These are phyloP conservation scores for Panellus pusillus DNA, from an alignment of 768 basidiomycete species.

Conservation along the genomic window DNA sequence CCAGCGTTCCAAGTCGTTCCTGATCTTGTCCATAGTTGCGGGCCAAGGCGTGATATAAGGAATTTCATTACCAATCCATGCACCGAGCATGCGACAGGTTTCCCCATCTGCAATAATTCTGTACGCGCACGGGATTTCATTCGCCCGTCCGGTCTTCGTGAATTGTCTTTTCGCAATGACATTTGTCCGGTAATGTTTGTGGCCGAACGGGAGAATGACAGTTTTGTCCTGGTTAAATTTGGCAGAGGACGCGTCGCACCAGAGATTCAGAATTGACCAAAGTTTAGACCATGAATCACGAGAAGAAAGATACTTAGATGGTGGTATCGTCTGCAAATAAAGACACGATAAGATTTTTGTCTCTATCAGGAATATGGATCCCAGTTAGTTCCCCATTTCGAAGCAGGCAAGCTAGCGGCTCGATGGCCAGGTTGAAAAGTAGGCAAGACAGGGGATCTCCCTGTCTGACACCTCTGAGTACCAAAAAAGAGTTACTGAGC, in stretches of 20 bases:
- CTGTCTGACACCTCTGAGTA: conserved; percentile 26
- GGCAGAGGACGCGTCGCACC: conserved; percentile 40
- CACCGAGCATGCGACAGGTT: neutral
- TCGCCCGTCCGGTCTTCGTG: no score
- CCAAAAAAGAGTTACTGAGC: conserved; percentile 18
- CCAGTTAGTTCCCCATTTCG: conserved; percentile 30
- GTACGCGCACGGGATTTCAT: no score
- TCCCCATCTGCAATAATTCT: conserved; percentile 1
- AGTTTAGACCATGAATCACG: conserved; percentile 30
- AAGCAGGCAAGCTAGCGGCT: conserved; percentile 34
- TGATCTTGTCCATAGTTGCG: conserved; percentile 1
- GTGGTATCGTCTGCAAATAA: conserved; percentile 46
- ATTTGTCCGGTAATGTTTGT: conserved; percentile 13
- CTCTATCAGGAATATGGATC: conserved; percentile 19
- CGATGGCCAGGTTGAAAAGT: conserved; percentile 41
- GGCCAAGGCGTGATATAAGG: conserved; percentile 8
- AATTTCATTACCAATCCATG: conserved; percentile 5
- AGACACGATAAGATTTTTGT: conserved; percentile 27
- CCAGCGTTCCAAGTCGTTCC: neutral
- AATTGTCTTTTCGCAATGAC: conserved; percentile 8
- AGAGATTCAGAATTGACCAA: conserved; percentile 28
- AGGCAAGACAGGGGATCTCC: conserved; percentile 41
- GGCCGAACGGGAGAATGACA: conserved; percentile 36
- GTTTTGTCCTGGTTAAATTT: conserved; percentile 45
- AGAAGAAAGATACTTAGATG: conserved; percentile 32